A percentile compares a stretch with the other conserved stretches of the same genome.
Conservation (phyloP, 805 yeast genomes). For the Zygoascus tannicola region DNA sequence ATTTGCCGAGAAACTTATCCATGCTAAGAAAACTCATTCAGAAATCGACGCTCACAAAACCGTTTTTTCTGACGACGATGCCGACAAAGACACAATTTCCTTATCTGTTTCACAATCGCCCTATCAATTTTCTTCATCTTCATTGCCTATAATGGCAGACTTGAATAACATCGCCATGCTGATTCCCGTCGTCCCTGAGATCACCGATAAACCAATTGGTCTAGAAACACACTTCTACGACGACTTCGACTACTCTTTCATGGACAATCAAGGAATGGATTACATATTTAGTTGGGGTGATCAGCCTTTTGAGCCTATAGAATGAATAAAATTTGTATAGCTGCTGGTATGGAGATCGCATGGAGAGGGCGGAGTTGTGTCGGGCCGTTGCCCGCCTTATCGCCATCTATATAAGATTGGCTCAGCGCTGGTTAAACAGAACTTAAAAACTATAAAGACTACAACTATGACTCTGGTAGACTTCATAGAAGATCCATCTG, state of each 20-base stretch:
- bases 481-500: too few relatives aligned
- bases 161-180: neutral
- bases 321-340: too few relatives aligned
- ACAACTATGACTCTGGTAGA: too few relatives aligned
- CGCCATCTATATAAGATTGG: too few relatives aligned
- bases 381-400: too few relatives aligned
- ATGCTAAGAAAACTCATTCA: constrained; percentile 5
- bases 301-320: neutral
- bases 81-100: neutral
- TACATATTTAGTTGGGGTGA: constrained; percentile 5
- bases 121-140: constrained; percentile 4
- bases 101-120: constrained; percentile 2
- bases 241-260: neutral
- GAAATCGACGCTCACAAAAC: constrained; percentile 8
- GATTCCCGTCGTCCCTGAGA: neutral
- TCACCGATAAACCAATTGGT: neutral
- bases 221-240: neutral
- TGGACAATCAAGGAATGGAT: neutral
- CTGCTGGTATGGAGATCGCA: too few relatives aligned
- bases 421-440: too few relatives aligned
- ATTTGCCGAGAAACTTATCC: constrained; percentile 12
- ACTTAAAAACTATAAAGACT: too few relatives aligned
- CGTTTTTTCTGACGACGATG: constrained; percentile 6
- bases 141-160: neutral
- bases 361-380: too few relatives aligned